These are phyloP conservation scores for Parasarocladium wereldwijsianum DNA, from an alignment of 2,329 filamentous ascomycete species.

Conservation along the genomic window DNA sequence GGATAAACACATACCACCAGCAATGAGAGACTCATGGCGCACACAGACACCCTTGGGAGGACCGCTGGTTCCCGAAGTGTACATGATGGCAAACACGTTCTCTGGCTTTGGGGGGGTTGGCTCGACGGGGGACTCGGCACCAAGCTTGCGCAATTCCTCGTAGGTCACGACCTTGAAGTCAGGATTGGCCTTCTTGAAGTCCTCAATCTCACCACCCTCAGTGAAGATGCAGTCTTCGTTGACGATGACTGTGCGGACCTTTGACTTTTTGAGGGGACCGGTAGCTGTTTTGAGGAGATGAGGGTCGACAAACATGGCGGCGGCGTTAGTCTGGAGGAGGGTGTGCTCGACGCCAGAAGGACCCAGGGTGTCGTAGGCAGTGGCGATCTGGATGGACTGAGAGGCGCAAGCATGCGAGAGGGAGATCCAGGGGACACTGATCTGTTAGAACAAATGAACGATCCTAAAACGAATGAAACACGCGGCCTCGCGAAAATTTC, in stretches of 20 bases:
- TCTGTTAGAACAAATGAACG: too few species aligned
- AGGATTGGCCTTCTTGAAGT: conserved; percentile 41
- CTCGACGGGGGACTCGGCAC: conserved; percentile 54
- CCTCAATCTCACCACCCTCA: conserved; percentile 33
- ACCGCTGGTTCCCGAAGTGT: conserved; percentile 81
- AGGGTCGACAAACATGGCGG: conserved; percentile 77
- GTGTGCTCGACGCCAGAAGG: conserved; percentile 76
- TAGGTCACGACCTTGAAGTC: conserved; percentile 37
- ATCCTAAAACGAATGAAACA: too few species aligned
- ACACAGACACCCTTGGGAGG: conserved; percentile 79
- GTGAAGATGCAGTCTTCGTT: conserved; percentile 42
- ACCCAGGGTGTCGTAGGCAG: conserved; percentile 86
- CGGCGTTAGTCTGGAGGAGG: conserved; percentile 63
- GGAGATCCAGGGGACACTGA: conserved; percentile 67
- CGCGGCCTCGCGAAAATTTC: too few species aligned
- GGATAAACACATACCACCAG: conserved; percentile 36
- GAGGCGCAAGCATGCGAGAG: conserved; percentile 64
- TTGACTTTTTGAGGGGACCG: conserved; percentile 38
- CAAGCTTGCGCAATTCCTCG: conserved; percentile 39
- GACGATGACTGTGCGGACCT: conserved; percentile 47
- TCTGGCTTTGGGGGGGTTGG: conserved; percentile 57
- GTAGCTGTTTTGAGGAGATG: conserved; percentile 51
- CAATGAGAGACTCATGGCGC: conserved; percentile 65
- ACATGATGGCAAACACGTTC: conserved; percentile 74
- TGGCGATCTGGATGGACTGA: conserved; percentile 84